Evolutionary conservation across 495 filamentous ascomycete species (phyloP).

Genomic region (Penicillium samsonianum): DNA sequence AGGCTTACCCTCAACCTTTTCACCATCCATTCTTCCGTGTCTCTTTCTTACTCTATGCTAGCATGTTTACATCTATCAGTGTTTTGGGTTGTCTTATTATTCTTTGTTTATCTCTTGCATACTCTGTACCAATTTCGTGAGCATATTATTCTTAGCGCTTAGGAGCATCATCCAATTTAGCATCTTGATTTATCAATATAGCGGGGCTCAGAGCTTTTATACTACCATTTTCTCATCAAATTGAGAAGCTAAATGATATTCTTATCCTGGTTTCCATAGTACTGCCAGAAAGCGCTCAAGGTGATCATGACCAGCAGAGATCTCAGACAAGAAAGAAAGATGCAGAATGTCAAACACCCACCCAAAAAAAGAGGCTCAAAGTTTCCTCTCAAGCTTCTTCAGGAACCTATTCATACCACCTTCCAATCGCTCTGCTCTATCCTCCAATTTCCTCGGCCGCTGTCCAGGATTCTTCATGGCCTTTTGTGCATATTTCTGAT

Average conservation of each 20-base stretch:
- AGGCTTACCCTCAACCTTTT: slow-evolving; percentile 5
- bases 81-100: background rate
- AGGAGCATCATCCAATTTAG: slow-evolving; percentile 24
- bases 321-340: background rate
- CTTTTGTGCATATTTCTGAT: slow-evolving; percentile 52
- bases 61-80: slow-evolving; percentile 7
- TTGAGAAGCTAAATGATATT: background rate
- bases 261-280: background rate
- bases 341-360: background rate
- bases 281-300: background rate
- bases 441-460: slow-evolving; percentile 62
- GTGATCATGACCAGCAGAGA: background rate
- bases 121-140: slow-evolving; percentile 22
- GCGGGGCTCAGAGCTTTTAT: slow-evolving; percentile 9
- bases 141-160: slow-evolving; percentile 35
- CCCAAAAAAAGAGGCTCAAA: slow-evolving; percentile 43
- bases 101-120: slow-evolving; percentile 18
- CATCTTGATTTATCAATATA: slow-evolving; percentile 14
- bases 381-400: slow-evolving; percentile 87
- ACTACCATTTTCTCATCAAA: background rate
- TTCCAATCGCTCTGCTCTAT: slow-evolving; percentile 68
- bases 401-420: slow-evolving; percentile 77
- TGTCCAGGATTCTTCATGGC: slow-evolving; percentile 52
- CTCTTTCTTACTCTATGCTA: slow-evolving; percentile 10
- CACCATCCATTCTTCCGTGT: background rate